Percentiles rank a stretch among this genome's conserved stretches.
Conservation (phyloP, 345 rosid genomes). For the Ceriops zippeliana region DNA sequence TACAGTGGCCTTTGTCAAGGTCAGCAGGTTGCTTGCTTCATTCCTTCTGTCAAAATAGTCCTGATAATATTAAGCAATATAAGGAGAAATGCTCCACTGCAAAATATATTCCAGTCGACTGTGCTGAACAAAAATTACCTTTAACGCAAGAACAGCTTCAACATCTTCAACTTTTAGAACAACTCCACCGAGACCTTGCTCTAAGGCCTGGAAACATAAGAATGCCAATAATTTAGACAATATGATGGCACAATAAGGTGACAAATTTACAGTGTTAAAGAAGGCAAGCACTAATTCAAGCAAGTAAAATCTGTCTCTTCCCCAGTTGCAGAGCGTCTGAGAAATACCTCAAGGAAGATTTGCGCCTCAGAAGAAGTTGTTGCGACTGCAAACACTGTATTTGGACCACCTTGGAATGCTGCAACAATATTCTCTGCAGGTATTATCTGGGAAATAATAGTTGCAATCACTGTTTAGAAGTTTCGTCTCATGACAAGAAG, state of each 20-base stretch:
- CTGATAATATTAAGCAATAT: conserved; percentile 40
- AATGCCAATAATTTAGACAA: neutral
- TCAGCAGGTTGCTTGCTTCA: conserved; percentile 51
- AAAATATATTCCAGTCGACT: conserved; percentile 4
- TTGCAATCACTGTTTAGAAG: neutral
- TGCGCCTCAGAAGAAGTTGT: conserved; percentile 59
- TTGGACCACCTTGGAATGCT: conserved; percentile 68
- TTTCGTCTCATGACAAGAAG: neutral
- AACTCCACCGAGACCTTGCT: conserved; percentile 79
- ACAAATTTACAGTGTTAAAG: neutral
- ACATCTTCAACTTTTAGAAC: conserved; percentile 60
- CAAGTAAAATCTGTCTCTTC: neutral
- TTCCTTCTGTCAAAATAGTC: conserved; percentile 75
- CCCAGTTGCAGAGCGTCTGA: neutral
- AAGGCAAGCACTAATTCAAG: neutral
- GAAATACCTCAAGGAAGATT: conserved; percentile 64
- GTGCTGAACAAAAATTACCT: conserved; percentile 39
- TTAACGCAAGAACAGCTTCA: conserved; percentile 55
- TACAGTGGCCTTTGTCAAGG: conserved; percentile 56
- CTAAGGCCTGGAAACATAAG: conserved; percentile 55
- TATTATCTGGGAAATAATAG: conserved; percentile 48
- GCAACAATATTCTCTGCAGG: conserved; percentile 90
- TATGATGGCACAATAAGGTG: neutral
- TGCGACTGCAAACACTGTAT: conserved; percentile 68
- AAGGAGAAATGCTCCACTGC: conserved; percentile 25